A percentile compares a stretch with the other conserved stretches of the same genome.
phyloP scores from a whole-genome alignment of 192 early-diverging fungal genomes.

The Coemansia sp. region DNA sequence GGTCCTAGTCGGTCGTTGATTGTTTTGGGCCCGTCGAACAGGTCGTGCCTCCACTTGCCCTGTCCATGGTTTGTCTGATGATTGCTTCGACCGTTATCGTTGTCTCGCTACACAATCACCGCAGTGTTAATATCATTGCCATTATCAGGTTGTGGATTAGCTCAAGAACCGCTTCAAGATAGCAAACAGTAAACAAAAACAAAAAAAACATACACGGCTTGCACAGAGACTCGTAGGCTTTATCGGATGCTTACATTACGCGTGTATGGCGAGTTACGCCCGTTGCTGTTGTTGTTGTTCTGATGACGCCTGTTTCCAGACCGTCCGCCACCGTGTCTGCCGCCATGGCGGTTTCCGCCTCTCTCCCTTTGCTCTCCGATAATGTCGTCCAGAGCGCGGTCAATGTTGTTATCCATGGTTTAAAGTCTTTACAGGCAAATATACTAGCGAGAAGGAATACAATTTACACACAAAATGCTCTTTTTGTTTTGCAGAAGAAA shows the following conservation, averaged over 20 bases:
- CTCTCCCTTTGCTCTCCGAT: conserved; percentile 14
- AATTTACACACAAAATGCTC: background rate
- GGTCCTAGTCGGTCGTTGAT: conserved; percentile 42
- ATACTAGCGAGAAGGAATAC: background rate
- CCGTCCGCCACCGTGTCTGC: conserved; percentile 3
- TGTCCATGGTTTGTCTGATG: background rate
- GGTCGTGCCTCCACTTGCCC: conserved; percentile 33
- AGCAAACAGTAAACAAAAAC: too few species aligned
- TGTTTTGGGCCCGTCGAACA: conserved; percentile 17
- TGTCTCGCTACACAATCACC: background rate
- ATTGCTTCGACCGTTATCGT: background rate
- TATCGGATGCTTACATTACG: conserved; percentile 24
- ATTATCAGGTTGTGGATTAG: too few species aligned
- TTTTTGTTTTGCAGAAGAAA: background rate
- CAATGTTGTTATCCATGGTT: conserved; percentile 26
- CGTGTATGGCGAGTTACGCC: conserved; percentile 27
- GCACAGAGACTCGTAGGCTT: background rate
- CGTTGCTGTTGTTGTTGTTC: conserved; percentile 11
- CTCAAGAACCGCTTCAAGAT: too few species aligned
- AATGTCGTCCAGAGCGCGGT: conserved; percentile 50
- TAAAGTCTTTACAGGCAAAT: background rate
- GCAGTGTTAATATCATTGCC: background rate
- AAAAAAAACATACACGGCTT: too few species aligned
- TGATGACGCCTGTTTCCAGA: conserved; percentile 4
- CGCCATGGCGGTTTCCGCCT: background rate